phyloP scores from a whole-genome alignment of 176 grass and related monocot genomes.

The Oryza nivara region DNA sequence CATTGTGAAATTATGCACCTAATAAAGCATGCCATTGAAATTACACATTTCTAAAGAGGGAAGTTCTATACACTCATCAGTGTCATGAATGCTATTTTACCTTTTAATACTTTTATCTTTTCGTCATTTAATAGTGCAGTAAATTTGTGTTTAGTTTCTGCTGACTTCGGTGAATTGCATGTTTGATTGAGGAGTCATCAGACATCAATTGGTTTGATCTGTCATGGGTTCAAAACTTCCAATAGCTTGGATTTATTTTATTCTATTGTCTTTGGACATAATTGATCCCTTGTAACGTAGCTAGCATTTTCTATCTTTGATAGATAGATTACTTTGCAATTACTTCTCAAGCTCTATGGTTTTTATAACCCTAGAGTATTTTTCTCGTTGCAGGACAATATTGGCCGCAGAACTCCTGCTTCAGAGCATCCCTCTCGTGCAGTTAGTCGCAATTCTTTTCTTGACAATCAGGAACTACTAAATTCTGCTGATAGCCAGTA shows the following conservation, averaged over 20 bases:
- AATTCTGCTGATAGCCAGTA: slow-evolving; percentile 56
- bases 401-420: slow-evolving; percentile 58
- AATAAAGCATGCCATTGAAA: neutral
- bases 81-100: neutral
- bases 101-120: neutral
- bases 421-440: slow-evolving; percentile 67
- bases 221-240: slow-evolving; percentile 1
- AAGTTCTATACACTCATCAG: neutral
- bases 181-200: slow-evolving; percentile 9
- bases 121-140: neutral
- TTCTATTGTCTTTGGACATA: neutral
- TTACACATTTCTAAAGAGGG: neutral
- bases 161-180: slow-evolving; percentile 8
- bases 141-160: slow-evolving; percentile 1
- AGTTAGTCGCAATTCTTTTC: slow-evolving; percentile 72
- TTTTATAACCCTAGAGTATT: neutral
- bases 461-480: slow-evolving; percentile 63
- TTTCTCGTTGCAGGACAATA: slow-evolving; percentile 71
- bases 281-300: neutral
- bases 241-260: neutral
- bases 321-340: neutral
- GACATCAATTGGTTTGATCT: neutral
- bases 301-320: neutral
- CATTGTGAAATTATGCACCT: neutral
- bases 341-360: neutral